Evolutionary conservation across 192 early-diverging fungal genomes (phyloP), one percentile per base, ranked within the genome.

Genomic region (Powellomyces hirtus): DNA sequence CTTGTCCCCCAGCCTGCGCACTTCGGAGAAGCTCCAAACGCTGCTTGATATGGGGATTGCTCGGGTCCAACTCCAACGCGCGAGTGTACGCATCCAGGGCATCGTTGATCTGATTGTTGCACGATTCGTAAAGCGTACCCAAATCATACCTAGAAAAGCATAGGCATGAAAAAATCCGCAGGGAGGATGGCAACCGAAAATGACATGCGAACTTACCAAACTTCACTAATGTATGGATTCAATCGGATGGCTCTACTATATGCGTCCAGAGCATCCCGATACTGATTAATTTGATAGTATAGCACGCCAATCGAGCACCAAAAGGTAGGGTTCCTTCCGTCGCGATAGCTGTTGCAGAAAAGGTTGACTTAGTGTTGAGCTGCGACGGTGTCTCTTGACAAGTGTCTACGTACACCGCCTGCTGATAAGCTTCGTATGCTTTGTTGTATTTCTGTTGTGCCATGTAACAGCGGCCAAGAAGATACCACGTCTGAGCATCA

Each of bases 221-320:
- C 94, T 80, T 99, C 97, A 70, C 89, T 90, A 64, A 98, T 90
- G 61, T 91, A 88, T 36, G 97, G 92, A 73, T 94, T 94, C 38
- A 97, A 82, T 49, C 93, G 89, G 62, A 98, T 94, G 1, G 96
- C 97, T 14, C 93, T 86, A 70, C 89, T 93, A 73, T 98, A 99
- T 16, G 97, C 97, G 77, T 99, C 96, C 35, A 98, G 78, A 0
- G 97, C 97, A 73, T 99, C 96, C 11, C 91, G 81, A 71, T 93
- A 95, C 60, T 94, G 92, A 59, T 89, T 94, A 59, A 97, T 96
- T 71, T 97, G 92, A 81, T 91, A 99, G 70, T 99, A 99, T 4
- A 99, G 77, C 0, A 98, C 94, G 52, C 97, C 97, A 68, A 99
- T 99, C 1, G 95, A 97, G 75, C 94, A 97, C 97, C 97, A 99